These are phyloP conservation scores for Rhodotorula glutinis DNA, from an alignment of 1,284 basidiomycete species.

Conservation along the genomic window DNA sequence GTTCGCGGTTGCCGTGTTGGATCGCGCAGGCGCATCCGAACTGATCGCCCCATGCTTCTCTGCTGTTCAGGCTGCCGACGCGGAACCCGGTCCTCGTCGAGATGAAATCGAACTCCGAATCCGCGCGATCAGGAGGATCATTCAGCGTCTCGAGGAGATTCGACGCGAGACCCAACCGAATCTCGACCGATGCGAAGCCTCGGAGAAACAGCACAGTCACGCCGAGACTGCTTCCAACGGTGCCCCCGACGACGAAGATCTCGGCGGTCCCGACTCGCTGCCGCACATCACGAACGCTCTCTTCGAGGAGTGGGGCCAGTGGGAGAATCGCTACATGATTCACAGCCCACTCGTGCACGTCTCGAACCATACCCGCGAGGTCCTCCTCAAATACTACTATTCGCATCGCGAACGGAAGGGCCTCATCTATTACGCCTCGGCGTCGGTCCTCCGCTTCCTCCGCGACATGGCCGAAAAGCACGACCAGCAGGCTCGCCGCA, in stretches of 20 bases:
- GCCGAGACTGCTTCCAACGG: slow-evolving; percentile 27
- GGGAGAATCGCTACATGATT: slow-evolving; percentile 86
- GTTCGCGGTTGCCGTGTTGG: too few relatives aligned
- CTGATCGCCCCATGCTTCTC: neutral
- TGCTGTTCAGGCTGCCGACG: neutral
- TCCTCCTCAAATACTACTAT: slow-evolving; percentile 86
- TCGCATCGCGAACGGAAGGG: slow-evolving; percentile 69
- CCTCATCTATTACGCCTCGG: slow-evolving; percentile 60
- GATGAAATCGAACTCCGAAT: slow-evolving; percentile 32
- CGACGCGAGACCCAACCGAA: slow-evolving; percentile 2
- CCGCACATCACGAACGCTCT: slow-evolving; percentile 46
- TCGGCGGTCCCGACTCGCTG: slow-evolving; percentile 23
- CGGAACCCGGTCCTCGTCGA: neutral
- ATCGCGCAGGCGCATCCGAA: too few relatives aligned
- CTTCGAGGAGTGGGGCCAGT: slow-evolving; percentile 71
- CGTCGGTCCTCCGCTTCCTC: slow-evolving; percentile 73
- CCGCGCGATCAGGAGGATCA: slow-evolving; percentile 25
- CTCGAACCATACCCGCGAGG: slow-evolving; percentile 73
- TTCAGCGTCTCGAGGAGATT: slow-evolving; percentile 25
- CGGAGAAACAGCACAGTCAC: neutral
- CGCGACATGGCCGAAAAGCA: slow-evolving; percentile 64
- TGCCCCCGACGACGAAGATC: slow-evolving; percentile 12
- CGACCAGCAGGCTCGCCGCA: slow-evolving; percentile 39
- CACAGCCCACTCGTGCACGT: slow-evolving; percentile 82
- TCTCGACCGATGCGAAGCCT: neutral